Base-by-base conservation (phyloP, 139 green algal species). In the Chlorella sp. region DNA sequence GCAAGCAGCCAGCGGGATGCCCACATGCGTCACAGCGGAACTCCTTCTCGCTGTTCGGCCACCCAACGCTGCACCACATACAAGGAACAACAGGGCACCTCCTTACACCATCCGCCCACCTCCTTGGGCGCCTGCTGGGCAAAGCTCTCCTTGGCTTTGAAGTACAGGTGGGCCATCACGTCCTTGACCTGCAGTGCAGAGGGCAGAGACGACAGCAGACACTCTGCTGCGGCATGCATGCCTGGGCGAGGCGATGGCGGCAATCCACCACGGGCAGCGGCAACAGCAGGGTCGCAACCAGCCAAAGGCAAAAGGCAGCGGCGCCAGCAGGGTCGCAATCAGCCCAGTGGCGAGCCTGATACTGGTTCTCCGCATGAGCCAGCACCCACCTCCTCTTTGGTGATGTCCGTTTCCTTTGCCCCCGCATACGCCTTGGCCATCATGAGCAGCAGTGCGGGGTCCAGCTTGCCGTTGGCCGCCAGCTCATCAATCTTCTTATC, bases 141-240 rank as follows among this genome's bases (percentile, higher is more conserved):
- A 81, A 94, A 92, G 13, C 88, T 88, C 73, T 96, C 94, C 80
- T 95, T 94, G 40, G 93, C 92, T 82, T 94, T 95, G 65, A 95
- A 92, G 86, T 96, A 97, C 34, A 97, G 91, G 84, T 96, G 93
- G 22, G 87, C 90, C 93, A 97, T 95, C 64, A 97, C 84, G 48
- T 97, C 92, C 80, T 96, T 96, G 36, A 94, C 93, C 89, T 89
- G 80, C 67, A 79, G 3, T 22, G 46, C 28, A 60, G 38, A 38
- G 19, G 34, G 36, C 54, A 54, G 32, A 48, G 28, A 32, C 24
- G 44, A 19, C 19, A 34, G 26, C 74, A 44, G 34, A 19, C 32
- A 40, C 19, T 44, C 48, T 44, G 46, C 46, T 16, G 2, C 70
- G n/a, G n/a, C n/a, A n/a, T n/a, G n/a, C n/a, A n/a, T n/a, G n/a